Base-by-base conservation (phyloP, 1,139 yeast species). In the Debaryomyces coudertii region DNA sequence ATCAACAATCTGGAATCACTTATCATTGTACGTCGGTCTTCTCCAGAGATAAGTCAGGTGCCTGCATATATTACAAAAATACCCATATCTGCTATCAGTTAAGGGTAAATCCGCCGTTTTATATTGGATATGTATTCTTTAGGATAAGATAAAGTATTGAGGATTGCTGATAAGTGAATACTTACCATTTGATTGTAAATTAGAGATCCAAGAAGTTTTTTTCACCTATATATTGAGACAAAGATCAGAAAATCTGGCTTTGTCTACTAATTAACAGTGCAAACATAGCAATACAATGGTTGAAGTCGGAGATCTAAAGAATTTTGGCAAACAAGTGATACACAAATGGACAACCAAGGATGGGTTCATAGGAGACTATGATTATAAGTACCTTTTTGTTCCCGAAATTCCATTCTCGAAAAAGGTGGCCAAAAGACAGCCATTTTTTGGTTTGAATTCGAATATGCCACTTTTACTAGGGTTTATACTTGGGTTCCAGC, bases 401-500 rank as follows among this genome's bases (percentile, higher is more conserved):
- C 97, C 97, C 5, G 79, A 80, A 36, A 57, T 89, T 46, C 96
- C 96, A 1, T 88, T 87, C 64, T 53, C 78, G 36, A 71, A 73
- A 44, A 73, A 70, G 46, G 68, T 71, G 23, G 69, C 75, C 20
- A 78, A 79, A 53, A 72, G 80, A 40, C 84, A 88, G 58, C 95
- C 96, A 9, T 90, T 90, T 64, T 90, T 90, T 58, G 90, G 93
- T 1, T 68, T 90, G 40, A 71, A 89, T 61, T 81, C 86, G 35
- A 87, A 84, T 5, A 83, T 90, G 82, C 97, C 97, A 0, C 56
- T 89, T 16, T 60, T 87, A 11, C 71, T 90, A 45, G 96, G 96
- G 1, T 66, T 87, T 45, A 53, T 90, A 5, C 76, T 90, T 38
- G 97, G 97, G 12, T 76, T 90, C 54, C 97, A 90, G 68, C 97